Evolutionary conservation across 306 rosid genomes (phyloP).

Genomic region (Urtica urens): DNA sequence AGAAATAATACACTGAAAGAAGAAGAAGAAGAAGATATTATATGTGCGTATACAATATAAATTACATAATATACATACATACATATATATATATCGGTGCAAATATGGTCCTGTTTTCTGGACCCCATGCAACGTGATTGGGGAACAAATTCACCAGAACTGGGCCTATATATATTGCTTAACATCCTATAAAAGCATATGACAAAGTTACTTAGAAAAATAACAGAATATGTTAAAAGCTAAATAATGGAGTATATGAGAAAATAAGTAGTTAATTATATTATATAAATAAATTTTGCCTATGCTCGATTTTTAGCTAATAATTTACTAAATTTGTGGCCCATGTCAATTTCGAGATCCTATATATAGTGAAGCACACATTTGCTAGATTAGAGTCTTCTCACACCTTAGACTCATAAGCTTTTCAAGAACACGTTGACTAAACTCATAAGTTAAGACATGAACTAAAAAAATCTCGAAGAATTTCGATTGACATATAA

Average conservation of each 20-base stretch:
- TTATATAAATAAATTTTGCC: constrained; percentile 11
- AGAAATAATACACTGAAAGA: neutral
- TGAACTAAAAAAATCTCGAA: too few relatives aligned
- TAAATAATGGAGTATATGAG: constrained; percentile 17
- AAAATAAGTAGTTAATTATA: too few relatives aligned
- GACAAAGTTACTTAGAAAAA: constrained; percentile 20
- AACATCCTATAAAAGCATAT: constrained; percentile 32
- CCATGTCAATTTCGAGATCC: constrained; percentile 20
- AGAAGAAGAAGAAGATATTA: constrained; percentile 5
- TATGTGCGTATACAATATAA: neutral
- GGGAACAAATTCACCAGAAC: constrained; percentile 42
- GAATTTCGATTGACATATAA: too few relatives aligned
- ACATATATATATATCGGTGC: neutral
- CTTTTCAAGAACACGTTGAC: too few relatives aligned
- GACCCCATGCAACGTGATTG: constrained; percentile 29
- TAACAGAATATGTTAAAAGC: constrained; percentile 36
- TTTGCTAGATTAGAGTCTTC: too few relatives aligned
- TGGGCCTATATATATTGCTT: constrained; percentile 26
- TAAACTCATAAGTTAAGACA: too few relatives aligned
- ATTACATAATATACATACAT: neutral
- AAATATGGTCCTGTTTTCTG: constrained; percentile 30
- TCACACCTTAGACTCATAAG: too few relatives aligned
- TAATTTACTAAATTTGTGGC: constrained; percentile 4
- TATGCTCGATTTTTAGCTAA: constrained; percentile 26
- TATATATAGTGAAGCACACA: neutral